Evolutionary conservation across 2,329 filamentous ascomycete species (phyloP).

Genomic region (Ophiostoma montium): DNA sequence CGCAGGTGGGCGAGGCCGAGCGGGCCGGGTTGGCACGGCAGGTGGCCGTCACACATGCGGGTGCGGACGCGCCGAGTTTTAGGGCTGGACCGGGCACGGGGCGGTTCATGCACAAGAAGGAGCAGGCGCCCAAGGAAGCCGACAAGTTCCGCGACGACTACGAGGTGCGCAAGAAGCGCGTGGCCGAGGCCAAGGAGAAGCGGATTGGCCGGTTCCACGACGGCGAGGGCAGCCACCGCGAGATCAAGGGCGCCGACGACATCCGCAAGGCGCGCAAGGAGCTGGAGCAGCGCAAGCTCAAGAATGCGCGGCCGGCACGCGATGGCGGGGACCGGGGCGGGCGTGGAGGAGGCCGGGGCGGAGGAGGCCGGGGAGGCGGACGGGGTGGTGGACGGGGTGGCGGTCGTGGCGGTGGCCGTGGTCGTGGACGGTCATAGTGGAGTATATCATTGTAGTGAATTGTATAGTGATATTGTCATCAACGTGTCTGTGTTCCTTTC

Average conservation of each 20-base stretch:
- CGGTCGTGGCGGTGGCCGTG: background rate
- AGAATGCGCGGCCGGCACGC: conserved; percentile 63
- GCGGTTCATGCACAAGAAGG: conserved; percentile 73
- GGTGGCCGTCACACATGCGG: conserved; percentile 13
- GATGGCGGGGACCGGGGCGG: conserved; percentile 2
- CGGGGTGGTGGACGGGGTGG: background rate
- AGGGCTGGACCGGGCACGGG: conserved; percentile 22
- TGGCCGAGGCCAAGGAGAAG: conserved; percentile 77
- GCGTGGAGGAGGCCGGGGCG: conserved; percentile 1
- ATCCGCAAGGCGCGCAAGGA: conserved; percentile 70
- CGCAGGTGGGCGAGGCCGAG: conserved; percentile 73
- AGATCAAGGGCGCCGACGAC: conserved; percentile 71
- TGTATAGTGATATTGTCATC: too few species aligned
- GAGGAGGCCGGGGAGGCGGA: background rate
- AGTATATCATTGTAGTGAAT: background rate
- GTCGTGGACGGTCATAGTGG: conserved; percentile 2
- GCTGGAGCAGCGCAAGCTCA: conserved; percentile 63
- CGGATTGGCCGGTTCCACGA: conserved; percentile 60
- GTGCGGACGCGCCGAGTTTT: conserved; percentile 16
- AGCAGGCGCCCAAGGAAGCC: conserved; percentile 81
- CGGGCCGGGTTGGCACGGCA: conserved; percentile 24
- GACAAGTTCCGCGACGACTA: conserved; percentile 90
- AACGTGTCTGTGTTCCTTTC: background rate
- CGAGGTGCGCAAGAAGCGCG: conserved; percentile 76
- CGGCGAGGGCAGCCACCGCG: conserved; percentile 56